Percentiles rank a stretch among this genome's conserved stretches.
Conservation (phyloP, 352 stramenopile species). For the Peronospora destructor region DNA sequence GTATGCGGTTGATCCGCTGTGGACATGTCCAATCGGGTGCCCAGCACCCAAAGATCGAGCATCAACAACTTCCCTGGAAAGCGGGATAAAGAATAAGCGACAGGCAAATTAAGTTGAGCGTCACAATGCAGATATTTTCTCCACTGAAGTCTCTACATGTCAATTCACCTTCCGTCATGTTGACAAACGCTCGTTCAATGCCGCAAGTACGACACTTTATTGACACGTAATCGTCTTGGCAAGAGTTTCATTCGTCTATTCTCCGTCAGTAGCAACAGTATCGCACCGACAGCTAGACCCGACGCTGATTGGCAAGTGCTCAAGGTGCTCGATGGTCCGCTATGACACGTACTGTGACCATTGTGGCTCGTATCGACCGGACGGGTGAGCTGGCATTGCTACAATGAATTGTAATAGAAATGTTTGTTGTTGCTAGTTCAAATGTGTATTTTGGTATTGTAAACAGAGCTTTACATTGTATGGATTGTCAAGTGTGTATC, state of each 20-base stretch:
- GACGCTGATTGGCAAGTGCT: conserved; percentile 21
- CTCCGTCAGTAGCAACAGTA: not conserved
- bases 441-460: not conserved
- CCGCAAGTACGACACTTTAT: conserved; percentile 27
- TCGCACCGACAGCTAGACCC: not conserved
- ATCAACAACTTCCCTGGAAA: too few relatives aligned
- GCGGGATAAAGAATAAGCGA: too few relatives aligned
- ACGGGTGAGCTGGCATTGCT: conserved; percentile 39
- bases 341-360: conserved; percentile 72
- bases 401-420: too few relatives aligned
- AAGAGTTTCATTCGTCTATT: conserved; percentile 9
- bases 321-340: conserved; percentile 5
- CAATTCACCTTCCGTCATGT: conserved; percentile 11
- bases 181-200: conserved; percentile 17
- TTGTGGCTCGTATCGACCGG: conserved; percentile 69
- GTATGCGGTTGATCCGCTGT: too few relatives aligned
- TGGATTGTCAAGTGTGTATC: conserved; percentile 84
- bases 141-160: conserved; percentile 21
- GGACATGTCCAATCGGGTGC: too few relatives aligned
- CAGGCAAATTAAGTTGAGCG: too few relatives aligned
- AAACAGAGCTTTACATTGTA: conserved; percentile 69
- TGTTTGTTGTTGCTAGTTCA: too few relatives aligned
- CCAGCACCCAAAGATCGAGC: too few relatives aligned
- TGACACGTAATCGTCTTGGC: conserved; percentile 11
- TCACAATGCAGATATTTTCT: not conserved